A percentile compares a stretch with the other conserved stretches of the same genome.
phyloP scores from a whole-genome alignment of 148 eudicot genomes.

The Gaultheria prostrata region DNA sequence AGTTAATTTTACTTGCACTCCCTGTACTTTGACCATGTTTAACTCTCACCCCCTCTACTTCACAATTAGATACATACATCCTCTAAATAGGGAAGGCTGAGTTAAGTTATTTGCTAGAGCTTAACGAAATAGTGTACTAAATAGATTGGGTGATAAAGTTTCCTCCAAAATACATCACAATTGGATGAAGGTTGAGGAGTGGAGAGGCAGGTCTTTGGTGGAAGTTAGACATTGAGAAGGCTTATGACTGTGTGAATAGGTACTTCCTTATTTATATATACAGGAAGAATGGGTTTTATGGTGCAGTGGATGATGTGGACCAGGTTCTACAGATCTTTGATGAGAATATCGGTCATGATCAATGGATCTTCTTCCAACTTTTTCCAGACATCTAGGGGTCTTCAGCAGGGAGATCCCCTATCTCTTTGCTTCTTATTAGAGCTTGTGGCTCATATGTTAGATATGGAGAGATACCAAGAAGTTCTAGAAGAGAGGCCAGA shows the following conservation, averaged over 20 bases:
- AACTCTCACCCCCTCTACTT: background rate
- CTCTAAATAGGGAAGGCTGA: background rate
- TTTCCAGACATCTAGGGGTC: background rate
- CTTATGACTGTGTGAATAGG: background rate
- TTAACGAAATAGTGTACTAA: background rate
- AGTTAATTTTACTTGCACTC: background rate
- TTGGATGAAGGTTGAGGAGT: background rate
- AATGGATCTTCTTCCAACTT: background rate
- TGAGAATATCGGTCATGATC: background rate
- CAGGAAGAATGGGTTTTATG: background rate
- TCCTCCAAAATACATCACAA: background rate
- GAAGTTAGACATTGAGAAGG: background rate
- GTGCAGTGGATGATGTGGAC: background rate
- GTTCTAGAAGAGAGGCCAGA: too few relatives aligned
- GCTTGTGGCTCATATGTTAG: too few relatives aligned
- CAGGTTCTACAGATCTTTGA: background rate
- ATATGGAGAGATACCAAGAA: too few relatives aligned
- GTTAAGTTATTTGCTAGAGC: background rate
- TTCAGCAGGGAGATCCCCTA: constrained; percentile 41
- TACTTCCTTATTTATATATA: background rate
- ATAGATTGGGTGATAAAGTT: background rate
- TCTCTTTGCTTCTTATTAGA: constrained; percentile 19
- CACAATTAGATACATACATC: background rate
- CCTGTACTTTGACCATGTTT: background rate
- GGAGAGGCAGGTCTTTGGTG: background rate